Percentiles rank a stretch among this genome's conserved stretches.
phyloP scores from a whole-genome alignment of 768 basidiomycete genomes.

The Amanita rimosa region DNA sequence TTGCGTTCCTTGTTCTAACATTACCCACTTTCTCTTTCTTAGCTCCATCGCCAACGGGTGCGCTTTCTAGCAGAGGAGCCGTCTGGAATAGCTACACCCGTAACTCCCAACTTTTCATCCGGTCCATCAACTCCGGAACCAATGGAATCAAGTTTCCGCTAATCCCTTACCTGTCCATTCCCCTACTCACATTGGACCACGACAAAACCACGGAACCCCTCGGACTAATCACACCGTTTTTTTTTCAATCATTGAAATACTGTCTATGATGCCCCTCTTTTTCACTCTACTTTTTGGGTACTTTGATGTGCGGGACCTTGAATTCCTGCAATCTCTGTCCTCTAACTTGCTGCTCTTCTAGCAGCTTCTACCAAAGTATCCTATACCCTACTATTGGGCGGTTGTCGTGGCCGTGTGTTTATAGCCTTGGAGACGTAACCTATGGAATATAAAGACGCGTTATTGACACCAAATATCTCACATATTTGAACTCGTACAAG shows the following conservation, averaged over 20 bases:
- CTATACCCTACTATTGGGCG: conserved; percentile 7
- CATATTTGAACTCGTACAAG: conserved; percentile 41
- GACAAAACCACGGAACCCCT: not conserved
- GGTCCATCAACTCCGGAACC: conserved; percentile 31
- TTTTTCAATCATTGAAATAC: not conserved
- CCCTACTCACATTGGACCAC: not conserved
- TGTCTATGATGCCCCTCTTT: conserved; percentile 3
- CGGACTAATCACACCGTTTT: not conserved
- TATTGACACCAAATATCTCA: not conserved
- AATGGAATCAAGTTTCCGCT: conserved; percentile 15
- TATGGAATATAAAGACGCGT: conserved; percentile 13
- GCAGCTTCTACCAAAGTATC: conserved; percentile 4
- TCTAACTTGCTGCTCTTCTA: conserved; percentile 6
- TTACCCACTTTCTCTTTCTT: conserved; percentile 4
- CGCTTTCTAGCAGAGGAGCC: conserved; percentile 59
- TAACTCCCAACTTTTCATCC: conserved; percentile 46
- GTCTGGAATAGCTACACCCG: conserved; percentile 59
- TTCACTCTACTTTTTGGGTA: not conserved
- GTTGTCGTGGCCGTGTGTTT: conserved; percentile 16
- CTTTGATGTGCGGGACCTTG: conserved; percentile 1
- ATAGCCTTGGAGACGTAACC: conserved; percentile 49
- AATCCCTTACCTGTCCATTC: conserved; percentile 18
- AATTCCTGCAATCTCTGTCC: not conserved
- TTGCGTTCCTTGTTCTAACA: conserved; percentile 7
- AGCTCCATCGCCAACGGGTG: conserved; percentile 79